Evolutionary conservation across 1,284 basidiomycete genomes (phyloP).

Genomic region (Sphaerobolus stellatus): DNA sequence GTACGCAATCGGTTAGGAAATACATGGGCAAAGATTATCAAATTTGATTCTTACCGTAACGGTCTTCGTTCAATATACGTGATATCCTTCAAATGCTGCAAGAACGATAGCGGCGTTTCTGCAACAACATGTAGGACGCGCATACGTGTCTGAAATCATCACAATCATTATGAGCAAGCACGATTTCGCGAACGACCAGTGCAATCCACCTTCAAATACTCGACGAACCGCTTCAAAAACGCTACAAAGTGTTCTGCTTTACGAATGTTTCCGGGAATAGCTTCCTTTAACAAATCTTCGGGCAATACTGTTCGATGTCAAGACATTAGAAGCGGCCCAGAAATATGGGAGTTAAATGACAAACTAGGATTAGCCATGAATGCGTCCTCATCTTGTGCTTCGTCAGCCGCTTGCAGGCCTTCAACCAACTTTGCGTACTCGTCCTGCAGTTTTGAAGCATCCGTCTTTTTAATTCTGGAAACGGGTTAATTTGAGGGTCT

Average conservation of each 20-base stretch:
- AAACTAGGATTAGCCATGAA: constrained; percentile 89
- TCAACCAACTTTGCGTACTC: constrained; percentile 97
- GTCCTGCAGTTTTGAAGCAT: constrained; percentile 92
- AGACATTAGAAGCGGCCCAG: neutral
- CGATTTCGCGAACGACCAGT: neutral
- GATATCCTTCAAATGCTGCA: constrained; percentile 98
- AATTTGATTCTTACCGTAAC: constrained; percentile 59
- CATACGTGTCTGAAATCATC: constrained; percentile 81
- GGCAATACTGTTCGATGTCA: constrained; percentile 67
- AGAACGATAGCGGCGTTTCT: constrained; percentile 97
- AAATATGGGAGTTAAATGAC: constrained; percentile 15
- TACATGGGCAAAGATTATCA: constrained; percentile 13
- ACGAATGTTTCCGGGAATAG: constrained; percentile 96
- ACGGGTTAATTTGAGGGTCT: neutral
- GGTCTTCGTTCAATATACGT: constrained; percentile 98
- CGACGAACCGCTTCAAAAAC: constrained; percentile 96
- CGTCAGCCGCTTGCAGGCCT: constrained; percentile 80
- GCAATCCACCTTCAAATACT: constrained; percentile 86
- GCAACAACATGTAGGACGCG: constrained; percentile 98
- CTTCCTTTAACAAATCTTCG: constrained; percentile 92
- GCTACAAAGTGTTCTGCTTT: constrained; percentile 99
- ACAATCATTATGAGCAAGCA: constrained; percentile 1
- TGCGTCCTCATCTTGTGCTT: constrained; percentile 70
- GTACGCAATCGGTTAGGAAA: constrained; percentile 14
- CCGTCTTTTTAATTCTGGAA: constrained; percentile 86